Conservation (phyloP, 2,329 filamentous ascomycete species). For the Colletotrichum melonis region DNA sequence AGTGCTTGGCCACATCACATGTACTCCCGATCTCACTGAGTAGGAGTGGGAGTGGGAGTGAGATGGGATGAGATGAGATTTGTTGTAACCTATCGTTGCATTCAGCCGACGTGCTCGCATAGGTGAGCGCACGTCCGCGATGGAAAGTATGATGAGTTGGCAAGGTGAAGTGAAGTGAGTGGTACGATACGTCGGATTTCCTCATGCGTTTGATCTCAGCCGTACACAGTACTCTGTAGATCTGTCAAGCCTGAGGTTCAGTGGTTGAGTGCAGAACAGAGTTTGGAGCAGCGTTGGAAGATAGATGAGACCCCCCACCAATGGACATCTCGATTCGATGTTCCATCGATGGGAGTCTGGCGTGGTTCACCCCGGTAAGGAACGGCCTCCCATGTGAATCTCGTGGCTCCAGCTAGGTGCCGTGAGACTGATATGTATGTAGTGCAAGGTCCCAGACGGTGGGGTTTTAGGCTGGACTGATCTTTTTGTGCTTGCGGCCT, state of each 20-base stretch:
- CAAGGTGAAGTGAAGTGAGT: not conserved
- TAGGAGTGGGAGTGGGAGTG: not conserved
- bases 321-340: constrained; percentile 13
- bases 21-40: not conserved
- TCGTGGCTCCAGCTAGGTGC: too few relatives aligned
- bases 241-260: not conserved
- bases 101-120: not conserved
- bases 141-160: not conserved
- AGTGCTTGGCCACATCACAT: too few relatives aligned
- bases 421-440: too few relatives aligned
- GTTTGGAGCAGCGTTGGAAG: not conserved
- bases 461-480: not conserved
- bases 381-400: too few relatives aligned
- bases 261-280: not conserved
- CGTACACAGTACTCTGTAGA: not conserved
- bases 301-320: not conserved
- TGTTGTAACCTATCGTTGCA: not conserved
- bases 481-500: not conserved
- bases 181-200: not conserved
- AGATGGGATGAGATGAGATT: not conserved
- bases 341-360: constrained; percentile 1
- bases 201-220: not conserved
- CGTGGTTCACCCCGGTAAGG: constrained; percentile 6
- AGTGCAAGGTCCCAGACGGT: not conserved
- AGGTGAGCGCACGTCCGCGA: constrained; percentile 17